These are phyloP conservation scores for Neocucurbitaria cava DNA, from an alignment of 2,329 filamentous ascomycete genomes.

Conservation along the genomic window DNA sequence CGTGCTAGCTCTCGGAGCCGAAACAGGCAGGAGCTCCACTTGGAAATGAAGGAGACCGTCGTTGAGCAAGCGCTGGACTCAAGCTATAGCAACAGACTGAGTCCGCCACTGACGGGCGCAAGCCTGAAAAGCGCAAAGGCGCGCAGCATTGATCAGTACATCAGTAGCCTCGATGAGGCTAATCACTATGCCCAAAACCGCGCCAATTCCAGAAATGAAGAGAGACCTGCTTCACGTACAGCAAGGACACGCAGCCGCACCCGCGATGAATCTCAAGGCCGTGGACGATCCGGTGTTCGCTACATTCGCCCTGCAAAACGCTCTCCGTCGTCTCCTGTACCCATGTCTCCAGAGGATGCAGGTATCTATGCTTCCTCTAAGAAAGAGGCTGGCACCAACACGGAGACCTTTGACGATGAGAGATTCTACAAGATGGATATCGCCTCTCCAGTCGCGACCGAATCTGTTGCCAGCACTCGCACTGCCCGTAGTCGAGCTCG, in stretches of 20 bases:
- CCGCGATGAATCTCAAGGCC: slow-evolving; percentile 71
- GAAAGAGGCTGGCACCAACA: slow-evolving; percentile 48
- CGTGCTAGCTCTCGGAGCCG: slow-evolving; percentile 78
- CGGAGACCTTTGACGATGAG: slow-evolving; percentile 58
- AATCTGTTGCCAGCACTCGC: slow-evolving; percentile 47
- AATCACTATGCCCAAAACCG: slow-evolving; percentile 61
- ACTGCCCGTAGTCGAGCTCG: slow-evolving; percentile 44
- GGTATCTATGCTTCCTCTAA: slow-evolving; percentile 56
- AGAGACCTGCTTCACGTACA: slow-evolving; percentile 56
- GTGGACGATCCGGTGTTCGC: slow-evolving; percentile 70
- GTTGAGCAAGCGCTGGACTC: slow-evolving; percentile 43
- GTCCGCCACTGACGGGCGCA: slow-evolving; percentile 52
- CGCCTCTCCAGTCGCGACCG: slow-evolving; percentile 44
- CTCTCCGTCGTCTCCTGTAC: slow-evolving; percentile 89
- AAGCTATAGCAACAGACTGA: slow-evolving; percentile 60
- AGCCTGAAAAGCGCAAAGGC: slow-evolving; percentile 66
- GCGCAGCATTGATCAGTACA: slow-evolving; percentile 80
- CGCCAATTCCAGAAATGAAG: slow-evolving; percentile 48
- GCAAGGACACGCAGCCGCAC: slow-evolving; percentile 55
- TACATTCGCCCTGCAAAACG: slow-evolving; percentile 79
- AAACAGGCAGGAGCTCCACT: slow-evolving; percentile 74
- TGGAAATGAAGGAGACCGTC: slow-evolving; percentile 54
- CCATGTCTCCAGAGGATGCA: slow-evolving; percentile 89
- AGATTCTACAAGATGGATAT: slow-evolving; percentile 54
- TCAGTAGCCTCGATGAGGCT: slow-evolving; percentile 83